Evolutionary conservation across 2,329 filamentous ascomycete species (phyloP).

Genomic region (Clarireedia hainanense): DNA sequence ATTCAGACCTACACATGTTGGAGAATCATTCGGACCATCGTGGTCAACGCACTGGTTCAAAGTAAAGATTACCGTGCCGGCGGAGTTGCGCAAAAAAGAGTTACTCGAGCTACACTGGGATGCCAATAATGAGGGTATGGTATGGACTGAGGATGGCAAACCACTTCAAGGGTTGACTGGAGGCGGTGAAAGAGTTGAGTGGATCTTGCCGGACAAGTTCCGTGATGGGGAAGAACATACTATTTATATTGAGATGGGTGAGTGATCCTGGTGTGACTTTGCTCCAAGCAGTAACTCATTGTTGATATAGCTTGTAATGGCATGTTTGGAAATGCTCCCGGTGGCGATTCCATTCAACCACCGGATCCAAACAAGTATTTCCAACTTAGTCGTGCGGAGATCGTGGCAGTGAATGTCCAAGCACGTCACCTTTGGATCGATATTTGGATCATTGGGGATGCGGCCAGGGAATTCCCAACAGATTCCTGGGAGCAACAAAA

Average conservation of each 20-base stretch:
- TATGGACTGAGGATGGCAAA: slow-evolving; percentile 86
- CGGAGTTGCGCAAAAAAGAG: slow-evolving; percentile 64
- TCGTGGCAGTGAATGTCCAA: slow-evolving; percentile 80
- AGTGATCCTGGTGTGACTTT: not conserved
- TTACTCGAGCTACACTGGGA: slow-evolving; percentile 97
- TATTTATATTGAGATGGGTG: slow-evolving; percentile 88
- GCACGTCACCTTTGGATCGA: slow-evolving; percentile 81
- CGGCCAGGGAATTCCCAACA: slow-evolving; percentile 79
- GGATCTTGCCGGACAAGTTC: slow-evolving; percentile 77
- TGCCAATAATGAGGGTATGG: slow-evolving; percentile 84
- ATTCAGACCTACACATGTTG: slow-evolving; percentile 68
- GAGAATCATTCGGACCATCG: slow-evolving; percentile 79
- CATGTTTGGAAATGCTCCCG: slow-evolving; percentile 92
- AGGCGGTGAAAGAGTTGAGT: slow-evolving; percentile 80
- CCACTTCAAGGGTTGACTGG: slow-evolving; percentile 89
- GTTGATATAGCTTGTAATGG: slow-evolving; percentile 66
- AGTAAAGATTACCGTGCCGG: slow-evolving; percentile 69
- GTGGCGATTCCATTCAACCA: slow-evolving; percentile 80
- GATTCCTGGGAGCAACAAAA: slow-evolving; percentile 86
- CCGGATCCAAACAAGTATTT: slow-evolving; percentile 81
- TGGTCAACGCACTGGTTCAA: slow-evolving; percentile 99
- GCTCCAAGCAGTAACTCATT: not conserved
- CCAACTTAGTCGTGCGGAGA: slow-evolving; percentile 67
- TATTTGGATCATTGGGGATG: slow-evolving; percentile 93
- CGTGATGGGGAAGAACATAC: slow-evolving; percentile 79